phyloP scores from a whole-genome alignment of 352 stramenopile genomes.

The Globisporangium paroecandrum region DNA sequence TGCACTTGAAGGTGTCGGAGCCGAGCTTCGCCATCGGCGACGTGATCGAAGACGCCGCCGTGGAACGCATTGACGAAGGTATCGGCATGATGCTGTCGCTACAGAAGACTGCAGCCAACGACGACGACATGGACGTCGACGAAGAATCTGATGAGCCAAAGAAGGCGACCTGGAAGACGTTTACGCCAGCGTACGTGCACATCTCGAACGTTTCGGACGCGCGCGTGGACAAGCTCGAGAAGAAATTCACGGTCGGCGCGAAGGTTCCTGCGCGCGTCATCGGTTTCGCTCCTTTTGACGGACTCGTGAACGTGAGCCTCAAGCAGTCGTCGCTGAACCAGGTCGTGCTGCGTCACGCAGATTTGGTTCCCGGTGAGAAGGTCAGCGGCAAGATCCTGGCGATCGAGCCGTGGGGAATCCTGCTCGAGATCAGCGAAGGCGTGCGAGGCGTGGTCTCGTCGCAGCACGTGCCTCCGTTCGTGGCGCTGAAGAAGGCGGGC shows the following conservation, averaged over 20 bases:
- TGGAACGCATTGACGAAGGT: conserved; percentile 80
- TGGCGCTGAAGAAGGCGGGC: conserved; percentile 57
- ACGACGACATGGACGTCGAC: conserved; percentile 56
- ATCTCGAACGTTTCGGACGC: conserved; percentile 84
- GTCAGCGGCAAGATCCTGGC: conserved; percentile 80
- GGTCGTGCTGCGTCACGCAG: conserved; percentile 74
- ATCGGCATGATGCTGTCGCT: conserved; percentile 87
- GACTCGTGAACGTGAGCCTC: conserved; percentile 78
- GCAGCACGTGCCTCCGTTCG: conserved; percentile 76
- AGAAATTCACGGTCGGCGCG: conserved; percentile 70
- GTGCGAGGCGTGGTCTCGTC: conserved; percentile 71
- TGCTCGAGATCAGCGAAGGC: conserved; percentile 84
- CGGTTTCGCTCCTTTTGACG: conserved; percentile 84
- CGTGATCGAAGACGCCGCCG: conserved; percentile 57
- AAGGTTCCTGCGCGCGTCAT: conserved; percentile 72
- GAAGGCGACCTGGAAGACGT: conserved; percentile 76
- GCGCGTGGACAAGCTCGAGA: conserved; percentile 86
- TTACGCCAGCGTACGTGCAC: conserved; percentile 83
- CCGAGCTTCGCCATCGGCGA: conserved; percentile 60
- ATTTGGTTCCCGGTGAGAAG: conserved; percentile 69
- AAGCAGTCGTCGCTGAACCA: conserved; percentile 74
- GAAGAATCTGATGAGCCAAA: conserved; percentile 28
- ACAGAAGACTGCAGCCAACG: conserved; percentile 25
- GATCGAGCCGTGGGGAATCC: conserved; percentile 79
- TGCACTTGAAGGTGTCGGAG: conserved; percentile 70